Conservation (phyloP, 2,329 filamentous ascomycete species). For the Phaeosphaeria sp. region DNA sequence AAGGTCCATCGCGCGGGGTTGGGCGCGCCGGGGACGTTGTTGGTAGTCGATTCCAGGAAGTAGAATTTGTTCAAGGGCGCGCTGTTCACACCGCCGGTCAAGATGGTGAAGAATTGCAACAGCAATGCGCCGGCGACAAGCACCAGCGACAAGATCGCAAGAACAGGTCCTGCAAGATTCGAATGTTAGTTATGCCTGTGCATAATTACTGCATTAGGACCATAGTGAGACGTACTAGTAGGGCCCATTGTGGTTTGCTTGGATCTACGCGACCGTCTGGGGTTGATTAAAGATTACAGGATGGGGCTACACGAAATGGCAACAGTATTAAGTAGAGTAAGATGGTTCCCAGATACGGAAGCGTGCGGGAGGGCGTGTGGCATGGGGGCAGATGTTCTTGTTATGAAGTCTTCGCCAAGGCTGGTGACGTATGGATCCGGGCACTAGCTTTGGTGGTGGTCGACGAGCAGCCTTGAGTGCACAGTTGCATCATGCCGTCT, state of each 20-base stretch:
- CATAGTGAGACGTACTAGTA: slow-evolving; percentile 13
- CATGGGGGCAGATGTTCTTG: slow-evolving; percentile 9
- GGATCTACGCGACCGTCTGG: neutral
- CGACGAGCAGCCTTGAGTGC: slow-evolving; percentile 6
- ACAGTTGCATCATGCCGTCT: slow-evolving; percentile 25
- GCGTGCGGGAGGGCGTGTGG: slow-evolving; percentile 4
- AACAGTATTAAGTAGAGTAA: slow-evolving; percentile 1
- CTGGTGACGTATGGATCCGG: slow-evolving; percentile 19
- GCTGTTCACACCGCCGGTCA: slow-evolving; percentile 64
- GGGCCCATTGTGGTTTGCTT: slow-evolving; percentile 17
- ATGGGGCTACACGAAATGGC: neutral
- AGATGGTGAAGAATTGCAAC: slow-evolving; percentile 70
- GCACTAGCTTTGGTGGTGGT: no score
- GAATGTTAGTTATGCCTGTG: slow-evolving; percentile 4
- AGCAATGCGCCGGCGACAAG: slow-evolving; percentile 68
- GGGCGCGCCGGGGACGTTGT: slow-evolving; percentile 64
- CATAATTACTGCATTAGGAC: slow-evolving; percentile 12
- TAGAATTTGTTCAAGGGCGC: slow-evolving; percentile 76
- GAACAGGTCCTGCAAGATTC: slow-evolving; percentile 56
- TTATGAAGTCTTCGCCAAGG: slow-evolving; percentile 14
- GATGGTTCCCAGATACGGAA: slow-evolving; percentile 8
- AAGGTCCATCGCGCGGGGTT: slow-evolving; percentile 84
- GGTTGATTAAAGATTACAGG: slow-evolving; percentile 13
- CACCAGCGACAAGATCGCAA: slow-evolving; percentile 66
- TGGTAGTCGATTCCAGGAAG: slow-evolving; percentile 83